Evolutionary conservation across 1,284 basidiomycete species (phyloP).

Genomic region (Naganishia albida): DNA sequence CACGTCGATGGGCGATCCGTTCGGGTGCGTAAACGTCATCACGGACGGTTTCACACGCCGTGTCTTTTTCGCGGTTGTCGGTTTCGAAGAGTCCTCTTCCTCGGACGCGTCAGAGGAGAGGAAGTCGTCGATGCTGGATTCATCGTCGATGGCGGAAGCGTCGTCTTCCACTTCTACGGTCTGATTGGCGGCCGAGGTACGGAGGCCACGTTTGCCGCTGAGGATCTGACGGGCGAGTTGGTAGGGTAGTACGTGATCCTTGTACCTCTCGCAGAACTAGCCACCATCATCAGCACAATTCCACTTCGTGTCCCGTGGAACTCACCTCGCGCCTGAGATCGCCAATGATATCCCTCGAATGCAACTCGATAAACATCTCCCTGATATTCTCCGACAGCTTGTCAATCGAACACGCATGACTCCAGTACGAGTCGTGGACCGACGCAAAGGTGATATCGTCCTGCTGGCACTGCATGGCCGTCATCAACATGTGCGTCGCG

Average conservation of each 20-base stretch:
- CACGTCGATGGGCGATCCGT: slow-evolving; percentile 21
- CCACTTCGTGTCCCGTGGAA: neutral
- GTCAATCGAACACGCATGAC: slow-evolving; percentile 85
- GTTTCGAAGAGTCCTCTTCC: slow-evolving; percentile 27
- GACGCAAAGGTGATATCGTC: slow-evolving; percentile 81
- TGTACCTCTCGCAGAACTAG: slow-evolving; percentile 77
- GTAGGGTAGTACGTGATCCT: slow-evolving; percentile 71
- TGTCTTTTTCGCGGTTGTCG: slow-evolving; percentile 27
- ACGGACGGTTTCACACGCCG: slow-evolving; percentile 9
- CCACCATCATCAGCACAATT: neutral
- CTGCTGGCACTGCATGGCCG: slow-evolving; percentile 83
- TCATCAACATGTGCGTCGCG: slow-evolving; percentile 98
- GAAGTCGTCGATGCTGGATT: slow-evolving; percentile 39
- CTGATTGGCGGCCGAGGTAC: slow-evolving; percentile 19
- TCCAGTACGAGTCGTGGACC: slow-evolving; percentile 99
- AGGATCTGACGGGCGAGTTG: slow-evolving; percentile 37
- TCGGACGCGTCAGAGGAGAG: slow-evolving; percentile 34
- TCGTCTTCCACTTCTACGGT: slow-evolving; percentile 34
- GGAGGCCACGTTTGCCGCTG: slow-evolving; percentile 28
- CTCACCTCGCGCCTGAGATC: slow-evolving; percentile 56
- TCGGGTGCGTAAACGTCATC: slow-evolving; percentile 17
- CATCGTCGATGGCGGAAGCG: slow-evolving; percentile 34
- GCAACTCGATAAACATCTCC: slow-evolving; percentile 89
- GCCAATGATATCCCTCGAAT: slow-evolving; percentile 78
- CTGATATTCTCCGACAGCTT: slow-evolving; percentile 87